Conservation (phyloP, 2,329 filamentous ascomycete genomes). For the Clarireedia sp. region DNA sequence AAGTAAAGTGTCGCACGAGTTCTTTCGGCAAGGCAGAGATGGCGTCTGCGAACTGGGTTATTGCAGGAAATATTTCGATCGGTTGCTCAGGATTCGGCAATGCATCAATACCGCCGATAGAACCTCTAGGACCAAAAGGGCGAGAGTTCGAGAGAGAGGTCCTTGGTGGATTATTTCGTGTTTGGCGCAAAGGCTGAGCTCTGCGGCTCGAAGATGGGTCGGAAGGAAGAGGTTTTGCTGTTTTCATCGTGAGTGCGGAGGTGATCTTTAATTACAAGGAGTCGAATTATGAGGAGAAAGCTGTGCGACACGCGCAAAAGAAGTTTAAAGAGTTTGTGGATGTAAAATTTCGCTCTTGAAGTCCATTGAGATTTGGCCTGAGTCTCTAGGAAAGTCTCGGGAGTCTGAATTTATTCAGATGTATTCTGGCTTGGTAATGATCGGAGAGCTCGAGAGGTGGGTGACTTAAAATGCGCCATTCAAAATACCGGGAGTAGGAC, state of each 20-base stretch:
- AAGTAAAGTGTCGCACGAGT: constrained; percentile 88
- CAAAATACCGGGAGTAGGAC: neutral
- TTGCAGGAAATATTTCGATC: constrained; percentile 59
- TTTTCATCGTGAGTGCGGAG: constrained; percentile 28
- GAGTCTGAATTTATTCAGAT: constrained; percentile 1
- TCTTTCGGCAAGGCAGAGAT: constrained; percentile 90
- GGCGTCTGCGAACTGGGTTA: constrained; percentile 78
- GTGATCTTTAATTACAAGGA: constrained; percentile 10
- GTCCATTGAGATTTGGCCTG: constrained; percentile 17
- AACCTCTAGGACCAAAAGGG: constrained; percentile 35
- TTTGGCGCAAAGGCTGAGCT: constrained; percentile 57
- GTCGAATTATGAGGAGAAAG: constrained; percentile 13
- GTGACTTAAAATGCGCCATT: constrained; percentile 8
- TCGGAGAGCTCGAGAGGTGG: constrained; percentile 4
- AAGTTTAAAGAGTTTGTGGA: constrained; percentile 9
- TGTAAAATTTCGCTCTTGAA: constrained; percentile 10
- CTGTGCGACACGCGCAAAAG: constrained; percentile 18
- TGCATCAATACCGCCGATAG: constrained; percentile 34
- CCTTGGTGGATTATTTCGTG: constrained; percentile 56
- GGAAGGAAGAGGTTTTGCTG: constrained; percentile 23
- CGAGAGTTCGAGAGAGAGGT: constrained; percentile 42
- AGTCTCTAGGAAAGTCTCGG: constrained; percentile 2
- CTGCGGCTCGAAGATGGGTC: constrained; percentile 42
- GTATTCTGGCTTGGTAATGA: constrained; percentile 1
- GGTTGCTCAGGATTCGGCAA: constrained; percentile 37